phyloP scores from a whole-genome alignment of 2,329 filamentous ascomycete species.

The Curvularia verruculosa region DNA sequence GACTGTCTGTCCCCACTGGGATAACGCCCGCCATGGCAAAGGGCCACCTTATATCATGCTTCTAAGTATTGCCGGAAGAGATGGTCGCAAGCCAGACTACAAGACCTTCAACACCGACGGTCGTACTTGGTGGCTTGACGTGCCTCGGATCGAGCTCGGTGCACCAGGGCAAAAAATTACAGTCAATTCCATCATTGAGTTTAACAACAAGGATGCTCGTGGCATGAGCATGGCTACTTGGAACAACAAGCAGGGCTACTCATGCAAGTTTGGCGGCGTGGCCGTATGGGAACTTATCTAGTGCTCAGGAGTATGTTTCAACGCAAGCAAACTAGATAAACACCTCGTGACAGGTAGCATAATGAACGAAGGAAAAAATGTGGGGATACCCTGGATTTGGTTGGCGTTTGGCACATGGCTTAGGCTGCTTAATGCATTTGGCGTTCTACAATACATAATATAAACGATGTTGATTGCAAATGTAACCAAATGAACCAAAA shows the following conservation, averaged over 20 bases:
- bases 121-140: constrained; percentile 81
- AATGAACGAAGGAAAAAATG: neutral
- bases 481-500: neutral
- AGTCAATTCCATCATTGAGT: constrained; percentile 65
- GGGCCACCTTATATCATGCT: constrained; percentile 73
- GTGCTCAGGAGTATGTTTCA: constrained; percentile 4
- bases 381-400: constrained; percentile 4
- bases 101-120: constrained; percentile 75
- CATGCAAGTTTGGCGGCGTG: constrained; percentile 56
- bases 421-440: neutral
- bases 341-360: neutral
- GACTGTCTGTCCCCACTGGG: constrained; percentile 83
- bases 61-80: constrained; percentile 64
- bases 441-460: neutral
- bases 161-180: constrained; percentile 63
- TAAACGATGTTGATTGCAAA: neutral
- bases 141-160: constrained; percentile 60
- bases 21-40: constrained; percentile 68
- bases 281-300: constrained; percentile 62
- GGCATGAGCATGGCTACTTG: constrained; percentile 55
- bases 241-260: constrained; percentile 46
- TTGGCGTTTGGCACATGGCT: neutral
- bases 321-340: neutral
- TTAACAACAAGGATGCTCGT: constrained; percentile 58
- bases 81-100: constrained; percentile 71